Evolutionary conservation across 2,329 filamentous ascomycete species (phyloP), one percentile per base, ranked within the genome.

Genomic region (Cephalotrichum gorgonifer): DNA sequence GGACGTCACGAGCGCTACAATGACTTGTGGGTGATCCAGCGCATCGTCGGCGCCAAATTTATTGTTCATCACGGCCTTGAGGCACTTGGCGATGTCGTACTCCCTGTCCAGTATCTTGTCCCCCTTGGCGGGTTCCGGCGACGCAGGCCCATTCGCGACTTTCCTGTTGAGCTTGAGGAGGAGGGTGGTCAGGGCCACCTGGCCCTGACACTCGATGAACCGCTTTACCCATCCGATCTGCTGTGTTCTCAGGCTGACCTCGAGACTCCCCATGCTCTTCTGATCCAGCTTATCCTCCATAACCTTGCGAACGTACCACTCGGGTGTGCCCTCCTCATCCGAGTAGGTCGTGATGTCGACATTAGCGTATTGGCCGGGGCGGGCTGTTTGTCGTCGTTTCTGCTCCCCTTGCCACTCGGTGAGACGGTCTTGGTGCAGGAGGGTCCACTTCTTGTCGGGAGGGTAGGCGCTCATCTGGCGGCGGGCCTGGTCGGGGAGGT

Each of bases 381-480:
- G 81, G 31, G 84, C 80, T 48, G 87, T 86, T 58, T 84, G 79
- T 56, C 87, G 76, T 57, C 90, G 81, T 67, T 91, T 95, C 67
- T 95, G 88, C 62, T 97, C 91, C 39, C 89, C 88, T 71, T 97
- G 90, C 76, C 84, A 87, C 66, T 97, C 91, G 6, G 88, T 88
- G 57, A 98, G 74, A 53, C 88, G 85, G 68, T 98, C 93, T 67
- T 98, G 91, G 64, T 97, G 86, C 47, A 98, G 86, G 52, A 98
- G 72, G 2, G 89, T 96, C 93, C 93, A 98, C 69, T 97, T 98
- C 74, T 97, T 97, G 55, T 83, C 80, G 8, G 93, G 79, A 14
- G 90, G 88, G 63, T 98, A 97, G 33, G 89, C 89, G 68, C 93
- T 79, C 91, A 98, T 97, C 71, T 97, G 93, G 53, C 91, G 78